These are phyloP conservation scores for Trichosanthes truncata DNA, from an alignment of 306 rosid species.

Conservation along the genomic window DNA sequence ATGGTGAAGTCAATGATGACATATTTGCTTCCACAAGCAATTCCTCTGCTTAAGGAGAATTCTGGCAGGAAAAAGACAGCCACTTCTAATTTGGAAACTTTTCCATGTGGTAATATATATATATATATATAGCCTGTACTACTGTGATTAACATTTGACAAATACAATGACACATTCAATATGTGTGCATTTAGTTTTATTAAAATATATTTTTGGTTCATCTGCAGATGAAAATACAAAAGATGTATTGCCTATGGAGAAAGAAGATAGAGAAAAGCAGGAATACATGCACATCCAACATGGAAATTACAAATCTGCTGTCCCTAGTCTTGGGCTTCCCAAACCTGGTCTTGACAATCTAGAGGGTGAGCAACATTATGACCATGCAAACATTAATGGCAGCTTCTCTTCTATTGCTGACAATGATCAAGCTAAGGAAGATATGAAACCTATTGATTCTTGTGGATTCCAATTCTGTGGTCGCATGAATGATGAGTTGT, in stretches of 20 bases:
- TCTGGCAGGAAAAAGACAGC: constrained; percentile 31
- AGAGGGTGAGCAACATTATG: constrained; percentile 28
- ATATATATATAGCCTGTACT: neutral
- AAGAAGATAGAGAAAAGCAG: constrained; percentile 19
- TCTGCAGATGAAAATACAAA: constrained; percentile 12
- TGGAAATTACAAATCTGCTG: constrained; percentile 14
- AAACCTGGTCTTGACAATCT: constrained; percentile 34
- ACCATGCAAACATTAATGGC: constrained; percentile 17
- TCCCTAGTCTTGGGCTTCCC: constrained; percentile 21
- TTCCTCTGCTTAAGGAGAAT: constrained; percentile 55
- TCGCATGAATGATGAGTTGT: constrained; percentile 21
- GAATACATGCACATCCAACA: constrained; percentile 20
- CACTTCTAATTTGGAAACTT: constrained; percentile 18
- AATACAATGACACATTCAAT: neutral
- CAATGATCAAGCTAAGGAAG: constrained; percentile 23
- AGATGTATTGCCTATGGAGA: constrained; percentile 25
- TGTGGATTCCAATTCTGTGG: constrained; percentile 16
- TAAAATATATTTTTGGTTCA: constrained; percentile 6
- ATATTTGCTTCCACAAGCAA: constrained; percentile 75
- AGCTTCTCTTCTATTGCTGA: constrained; percentile 31
- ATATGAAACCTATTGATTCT: constrained; percentile 16
- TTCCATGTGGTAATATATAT: constrained; percentile 14
- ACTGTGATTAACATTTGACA: neutral
- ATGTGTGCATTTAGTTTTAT: neutral
- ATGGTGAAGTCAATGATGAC: constrained; percentile 74